Conservation (phyloP, 495 filamentous ascomycete genomes). For the Elaphomyces granulatus region DNA sequence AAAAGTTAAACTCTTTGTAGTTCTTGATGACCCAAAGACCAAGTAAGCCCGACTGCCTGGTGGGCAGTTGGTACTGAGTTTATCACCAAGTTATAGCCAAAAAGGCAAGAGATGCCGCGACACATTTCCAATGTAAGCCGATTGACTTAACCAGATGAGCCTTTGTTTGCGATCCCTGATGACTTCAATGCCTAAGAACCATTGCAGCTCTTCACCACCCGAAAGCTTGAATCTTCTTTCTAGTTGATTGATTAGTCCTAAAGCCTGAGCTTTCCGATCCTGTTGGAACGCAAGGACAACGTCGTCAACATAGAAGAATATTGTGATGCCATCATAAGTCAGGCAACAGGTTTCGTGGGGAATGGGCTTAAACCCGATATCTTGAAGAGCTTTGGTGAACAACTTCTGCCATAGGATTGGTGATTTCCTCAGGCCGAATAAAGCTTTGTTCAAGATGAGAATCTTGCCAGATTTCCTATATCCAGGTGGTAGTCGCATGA, state of each 20-base stretch:
- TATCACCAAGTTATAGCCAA: no score
- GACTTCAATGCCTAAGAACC: no score
- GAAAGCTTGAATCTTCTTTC: constrained; percentile 4
- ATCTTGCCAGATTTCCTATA: neutral
- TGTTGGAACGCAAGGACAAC: constrained; percentile 6
- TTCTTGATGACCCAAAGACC: no score
- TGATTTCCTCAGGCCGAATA: constrained; percentile 14
- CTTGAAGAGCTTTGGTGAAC: constrained; percentile 4
- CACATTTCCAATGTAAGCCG: no score
- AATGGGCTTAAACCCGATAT: constrained; percentile 9
- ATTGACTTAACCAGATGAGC: no score
- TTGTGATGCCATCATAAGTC: constrained; percentile 6
- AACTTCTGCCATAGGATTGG: constrained; percentile 14
- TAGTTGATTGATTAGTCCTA: constrained; percentile 5
- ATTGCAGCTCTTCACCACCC: no score
- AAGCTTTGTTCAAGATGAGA: constrained; percentile 3
- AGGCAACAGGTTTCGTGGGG: constrained; percentile 12
- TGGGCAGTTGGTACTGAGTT: no score
- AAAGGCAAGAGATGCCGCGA: no score
- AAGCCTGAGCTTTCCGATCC: neutral
- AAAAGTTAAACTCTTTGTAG: no score
- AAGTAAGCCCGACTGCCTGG: no score
- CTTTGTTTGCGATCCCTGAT: no score
- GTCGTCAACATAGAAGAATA: constrained; percentile 18
- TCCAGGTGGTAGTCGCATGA: constrained; percentile 5